Base-by-base conservation (phyloP, 2,329 filamentous ascomycete species). In the Thelonectria olida region DNA sequence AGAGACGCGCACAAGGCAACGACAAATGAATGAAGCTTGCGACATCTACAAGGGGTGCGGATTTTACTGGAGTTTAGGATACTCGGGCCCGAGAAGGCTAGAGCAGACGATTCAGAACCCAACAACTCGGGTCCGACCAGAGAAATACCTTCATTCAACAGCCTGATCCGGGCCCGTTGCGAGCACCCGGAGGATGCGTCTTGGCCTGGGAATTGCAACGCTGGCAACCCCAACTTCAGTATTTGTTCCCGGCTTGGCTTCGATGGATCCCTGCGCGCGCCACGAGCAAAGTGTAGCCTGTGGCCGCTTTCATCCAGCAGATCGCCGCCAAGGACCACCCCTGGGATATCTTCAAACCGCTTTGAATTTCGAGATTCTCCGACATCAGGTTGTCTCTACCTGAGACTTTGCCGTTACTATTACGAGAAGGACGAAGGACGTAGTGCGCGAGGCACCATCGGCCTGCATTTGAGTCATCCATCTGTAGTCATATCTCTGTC, bases 381-480 rank as follows among this genome's bases (percentile, higher is more conserved):
- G n/a, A n/a, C n/a, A n/a, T n/a, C n/a, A n/a, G n/a, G n/a, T n/a
- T n/a, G n/a, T n/a, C n/a, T n/a, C n/a, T n/a, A n/a, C n/a, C 13
- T 36, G 34, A 36, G 34, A 36, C 34, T 15, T 36, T 36, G n/a
- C 34, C 34, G 34, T 12, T 36, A 36, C 10, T 20, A 45, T 45
- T 25, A n/a, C n/a, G n/a, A n/a, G n/a, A n/a, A n/a, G n/a, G n/a
- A n/a, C n/a, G n/a, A n/a, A n/a, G n/a, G n/a, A n/a, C n/a, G 13
- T 45, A 13, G 41, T 22, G 15, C 41, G 9, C 41, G 7, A 52
- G 41, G 47, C 25, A 22, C 17, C 45, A 50, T 58, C 17, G 17
- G 4, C 19, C n/a, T n/a, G n/a, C 19, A 22, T 42, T 5, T 53
- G 65, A 68, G 63, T 67, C 65, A 67, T 66, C 62, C 25, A 8